Percentiles rank a stretch among this genome's conserved stretches.
These are phyloP conservation scores for Setomelanomma holmii DNA, from an alignment of 2,329 filamentous ascomycete genomes.

Conservation along the genomic window DNA sequence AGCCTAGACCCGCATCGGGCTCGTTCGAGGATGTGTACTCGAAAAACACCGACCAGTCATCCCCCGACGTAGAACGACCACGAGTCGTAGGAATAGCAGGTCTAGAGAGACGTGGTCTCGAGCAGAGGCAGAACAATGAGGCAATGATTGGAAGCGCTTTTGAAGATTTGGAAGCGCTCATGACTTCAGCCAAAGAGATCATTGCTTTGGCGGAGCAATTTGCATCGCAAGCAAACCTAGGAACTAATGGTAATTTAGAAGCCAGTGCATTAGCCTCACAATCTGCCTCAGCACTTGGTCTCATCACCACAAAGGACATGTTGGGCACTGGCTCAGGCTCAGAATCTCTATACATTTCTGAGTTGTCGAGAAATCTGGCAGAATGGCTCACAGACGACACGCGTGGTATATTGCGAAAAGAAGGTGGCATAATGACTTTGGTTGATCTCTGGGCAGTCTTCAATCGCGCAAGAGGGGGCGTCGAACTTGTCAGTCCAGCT, in stretches of 20 bases:
- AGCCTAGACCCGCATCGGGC: slow-evolving; percentile 55
- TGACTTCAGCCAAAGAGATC: slow-evolving; percentile 97
- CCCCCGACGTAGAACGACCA: slow-evolving; percentile 33
- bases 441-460: slow-evolving; percentile 67
- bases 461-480: slow-evolving; percentile 89
- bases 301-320: slow-evolving; percentile 96
- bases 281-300: slow-evolving; percentile 81
- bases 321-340: slow-evolving; percentile 76
- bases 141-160: slow-evolving; percentile 92
- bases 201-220: slow-evolving; percentile 91
- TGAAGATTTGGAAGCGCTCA: slow-evolving; percentile 93
- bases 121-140: slow-evolving; percentile 91
- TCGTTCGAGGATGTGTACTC: slow-evolving; percentile 38
- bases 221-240: slow-evolving; percentile 68
- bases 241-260: slow-evolving; percentile 67
- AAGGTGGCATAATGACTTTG: slow-evolving; percentile 50
- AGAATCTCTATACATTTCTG: slow-evolving; percentile 85
- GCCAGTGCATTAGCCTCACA: slow-evolving; percentile 78
- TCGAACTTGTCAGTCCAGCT: slow-evolving; percentile 88
- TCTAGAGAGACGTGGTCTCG: slow-evolving; percentile 82
- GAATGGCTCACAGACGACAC: slow-evolving; percentile 50
- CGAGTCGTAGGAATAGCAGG: slow-evolving; percentile 89
- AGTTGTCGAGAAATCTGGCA: slow-evolving; percentile 49
- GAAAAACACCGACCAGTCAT: slow-evolving; percentile 25
- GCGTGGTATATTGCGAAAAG: slow-evolving; percentile 42